Evolutionary conservation across 352 stramenopile genomes (phyloP).

Genomic region (Phytophthora megakarya): DNA sequence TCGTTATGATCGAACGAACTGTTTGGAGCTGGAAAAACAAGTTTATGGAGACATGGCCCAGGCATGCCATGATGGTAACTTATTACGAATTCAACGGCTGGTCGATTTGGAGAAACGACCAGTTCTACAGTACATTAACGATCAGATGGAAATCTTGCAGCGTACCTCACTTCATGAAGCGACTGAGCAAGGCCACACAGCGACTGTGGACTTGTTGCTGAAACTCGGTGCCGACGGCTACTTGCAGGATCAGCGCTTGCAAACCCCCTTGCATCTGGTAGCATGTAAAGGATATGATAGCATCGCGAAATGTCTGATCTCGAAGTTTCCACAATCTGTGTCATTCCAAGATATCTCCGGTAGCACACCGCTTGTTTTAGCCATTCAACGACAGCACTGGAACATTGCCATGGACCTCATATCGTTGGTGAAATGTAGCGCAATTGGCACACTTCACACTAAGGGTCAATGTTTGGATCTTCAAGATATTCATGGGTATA

Average conservation of each 20-base stretch:
- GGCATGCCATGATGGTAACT: conserved; percentile 57
- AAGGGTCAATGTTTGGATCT: conserved; percentile 26
- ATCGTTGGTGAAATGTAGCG: conserved; percentile 2
- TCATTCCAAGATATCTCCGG: conserved; percentile 43
- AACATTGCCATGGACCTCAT: conserved; percentile 39
- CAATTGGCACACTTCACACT: not conserved
- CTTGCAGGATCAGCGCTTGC: conserved; percentile 48
- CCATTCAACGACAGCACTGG: conserved; percentile 46
- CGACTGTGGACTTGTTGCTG: conserved; percentile 59
- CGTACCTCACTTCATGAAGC: conserved; percentile 65
- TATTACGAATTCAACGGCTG: conserved; percentile 56
- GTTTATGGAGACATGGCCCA: conserved; percentile 63
- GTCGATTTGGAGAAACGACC: conserved; percentile 65
- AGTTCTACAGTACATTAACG: conserved; percentile 55
- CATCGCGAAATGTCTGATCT: conserved; percentile 55
- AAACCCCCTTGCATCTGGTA: conserved; percentile 55
- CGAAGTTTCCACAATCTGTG: conserved; percentile 47
- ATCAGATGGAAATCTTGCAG: conserved; percentile 41
- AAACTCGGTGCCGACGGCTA: conserved; percentile 64
- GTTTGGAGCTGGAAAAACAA: conserved; percentile 52
- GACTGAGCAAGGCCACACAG: conserved; percentile 59
- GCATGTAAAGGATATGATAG: conserved; percentile 48
- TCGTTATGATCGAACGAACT: conserved; percentile 40
- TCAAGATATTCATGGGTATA: conserved; percentile 62
- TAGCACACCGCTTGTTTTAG: conserved; percentile 57